A percentile compares a stretch with the other conserved stretches of the same genome.
Conservation (phyloP, 805 yeast species). For the Saturnispora zaruensis region DNA sequence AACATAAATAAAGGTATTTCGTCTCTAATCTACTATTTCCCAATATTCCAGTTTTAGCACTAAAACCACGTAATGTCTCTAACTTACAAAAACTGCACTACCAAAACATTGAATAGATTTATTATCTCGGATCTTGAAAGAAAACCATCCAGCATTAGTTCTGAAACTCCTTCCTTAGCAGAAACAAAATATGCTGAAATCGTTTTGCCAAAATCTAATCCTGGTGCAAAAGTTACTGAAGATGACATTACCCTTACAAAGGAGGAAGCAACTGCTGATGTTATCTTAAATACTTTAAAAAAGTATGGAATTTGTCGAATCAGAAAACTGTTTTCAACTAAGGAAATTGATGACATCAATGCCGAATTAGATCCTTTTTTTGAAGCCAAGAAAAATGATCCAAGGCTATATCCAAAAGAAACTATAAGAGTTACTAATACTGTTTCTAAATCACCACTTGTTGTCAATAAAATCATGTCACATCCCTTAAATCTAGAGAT, state of each 20-base stretch:
- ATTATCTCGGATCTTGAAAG: not conserved
- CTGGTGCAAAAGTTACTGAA: not conserved
- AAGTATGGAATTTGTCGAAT: constrained; percentile 8
- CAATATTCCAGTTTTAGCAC: too few relatives aligned
- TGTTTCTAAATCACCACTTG: constrained; percentile 9
- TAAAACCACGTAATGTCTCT: constrained; percentile 12
- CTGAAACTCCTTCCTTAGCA: constrained; percentile 7
- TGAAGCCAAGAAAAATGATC: constrained; percentile 7
- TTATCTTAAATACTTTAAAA: not conserved
- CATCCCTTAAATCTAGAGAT: constrained; percentile 8
- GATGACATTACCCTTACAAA: constrained; percentile 4
- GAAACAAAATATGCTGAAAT: constrained; percentile 8
- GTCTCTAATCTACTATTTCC: too few relatives aligned
- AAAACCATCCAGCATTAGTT: not conserved
- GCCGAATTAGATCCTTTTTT: constrained; percentile 8
- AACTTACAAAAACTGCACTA: constrained; percentile 3
- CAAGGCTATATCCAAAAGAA: constrained; percentile 11
- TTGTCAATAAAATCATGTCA: constrained; percentile 6
- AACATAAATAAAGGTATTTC: too few relatives aligned
- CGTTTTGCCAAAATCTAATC: not conserved
- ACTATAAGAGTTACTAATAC: constrained; percentile 9
- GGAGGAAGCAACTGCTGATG: constrained; percentile 8
- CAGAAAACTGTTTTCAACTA: not conserved
- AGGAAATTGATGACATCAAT: constrained; percentile 6
- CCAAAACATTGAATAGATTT: constrained; percentile 5